Base-by-base conservation (phyloP, 352 stramenopile species). In the Aphanomyces cochlioides region DNA sequence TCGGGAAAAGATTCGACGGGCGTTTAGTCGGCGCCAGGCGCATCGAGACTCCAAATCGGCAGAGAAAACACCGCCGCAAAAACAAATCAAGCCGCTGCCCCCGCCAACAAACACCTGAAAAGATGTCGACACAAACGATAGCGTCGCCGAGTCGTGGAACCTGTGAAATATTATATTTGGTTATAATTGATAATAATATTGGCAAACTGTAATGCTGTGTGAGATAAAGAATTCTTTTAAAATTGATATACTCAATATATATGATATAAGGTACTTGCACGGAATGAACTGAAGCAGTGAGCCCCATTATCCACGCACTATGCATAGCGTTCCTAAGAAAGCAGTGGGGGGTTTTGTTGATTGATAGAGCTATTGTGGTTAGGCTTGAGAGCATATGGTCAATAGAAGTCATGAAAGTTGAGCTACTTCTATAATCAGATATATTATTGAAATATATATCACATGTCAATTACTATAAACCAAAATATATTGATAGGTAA, bases 391-490 rank as follows among this genome's bases (percentile, higher is more conserved):
- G 28, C 28, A 28, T 28, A 28, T 2, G 28, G 28, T 28, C 28
- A 28, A 28, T 28, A 28, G 28, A 28, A 28, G 1, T 28, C 28
- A 28, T 28, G 28, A 28, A 28, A 0, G 28, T 28, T 2, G 45
- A 53, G 1, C 2, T 19, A 19, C 13, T 2, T 53, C 2, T 53
- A 53, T 53, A 53, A n/a, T n/a, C n/a, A 2, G 1, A 53, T 53
- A 53, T 53, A 2, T 19, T 53, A n/a, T 53, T 53, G 45, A 19
- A 15, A 53, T 53, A 2, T n/a, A n/a, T n/a, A n/a, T n/a, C n/a
- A n/a, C n/a, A n/a, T n/a, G n/a, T 53, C 45, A 53, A 53, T 53
- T 53, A 58, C 3, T 58, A 58, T 21, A 58, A 58, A n/a, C 2
- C 2, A 19, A 4, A 21, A 21, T 10, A 34, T 58, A n/a, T 8